A percentile compares a stretch with the other conserved stretches of the same genome.
Evolutionary conservation across 495 filamentous ascomycete genomes (phyloP).

Genomic region (Hypoxylon rickii): DNA sequence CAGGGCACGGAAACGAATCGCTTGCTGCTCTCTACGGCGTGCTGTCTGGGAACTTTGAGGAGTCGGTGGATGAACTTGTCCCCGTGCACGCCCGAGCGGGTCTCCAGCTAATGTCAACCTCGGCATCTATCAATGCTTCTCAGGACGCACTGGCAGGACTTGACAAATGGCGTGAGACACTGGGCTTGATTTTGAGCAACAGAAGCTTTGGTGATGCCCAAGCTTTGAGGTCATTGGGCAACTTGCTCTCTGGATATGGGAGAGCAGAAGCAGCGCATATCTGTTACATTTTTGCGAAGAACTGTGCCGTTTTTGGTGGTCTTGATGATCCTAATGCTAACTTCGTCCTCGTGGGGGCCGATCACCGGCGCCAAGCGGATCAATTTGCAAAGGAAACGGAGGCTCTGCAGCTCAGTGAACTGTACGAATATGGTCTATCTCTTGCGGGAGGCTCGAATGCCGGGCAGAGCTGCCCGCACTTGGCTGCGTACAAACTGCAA

Average conservation of each 20-base stretch:
- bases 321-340: conserved; percentile 79
- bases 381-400: conserved; percentile 79
- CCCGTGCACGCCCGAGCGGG: conserved; percentile 90
- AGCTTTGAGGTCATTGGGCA: conserved; percentile 79
- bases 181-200: conserved; percentile 84
- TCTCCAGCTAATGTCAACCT: conserved; percentile 81
- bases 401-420: conserved; percentile 83
- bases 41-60: conserved; percentile 90
- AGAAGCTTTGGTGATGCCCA: conserved; percentile 76
- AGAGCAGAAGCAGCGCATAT: conserved; percentile 89
- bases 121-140: conserved; percentile 60
- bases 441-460: conserved; percentile 59
- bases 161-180: conserved; percentile 90
- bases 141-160: conserved; percentile 82
- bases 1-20: conserved; percentile 76
- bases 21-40: conserved; percentile 90
- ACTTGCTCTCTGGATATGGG: conserved; percentile 82
- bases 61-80: conserved; percentile 96
- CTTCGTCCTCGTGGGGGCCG: conserved; percentile 82
- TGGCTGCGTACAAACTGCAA: conserved; percentile 86
- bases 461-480: conserved; percentile 71
- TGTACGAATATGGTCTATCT: conserved; percentile 85
- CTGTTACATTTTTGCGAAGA: conserved; percentile 69
- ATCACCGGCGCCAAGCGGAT: conserved; percentile 69
- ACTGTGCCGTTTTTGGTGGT: conserved; percentile 71